Evolutionary conservation across 2,329 filamentous ascomycete genomes (phyloP).

Genomic region (Hypocreales sp.): DNA sequence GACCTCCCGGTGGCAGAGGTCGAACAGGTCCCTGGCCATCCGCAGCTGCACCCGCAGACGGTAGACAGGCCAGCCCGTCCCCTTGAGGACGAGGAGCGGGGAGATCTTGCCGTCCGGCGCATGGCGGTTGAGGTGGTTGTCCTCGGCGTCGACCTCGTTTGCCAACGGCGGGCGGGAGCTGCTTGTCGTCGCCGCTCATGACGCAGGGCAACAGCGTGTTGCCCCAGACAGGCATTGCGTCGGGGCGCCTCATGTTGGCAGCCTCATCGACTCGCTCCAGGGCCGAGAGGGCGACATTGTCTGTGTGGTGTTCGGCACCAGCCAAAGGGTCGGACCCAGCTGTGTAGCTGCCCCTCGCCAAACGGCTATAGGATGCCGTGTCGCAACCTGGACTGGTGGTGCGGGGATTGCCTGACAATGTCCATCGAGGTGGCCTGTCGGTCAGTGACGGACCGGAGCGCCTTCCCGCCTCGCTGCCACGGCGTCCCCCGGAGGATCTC

Average conservation of each 20-base stretch:
- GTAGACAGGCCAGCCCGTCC: slow-evolving; percentile 5
- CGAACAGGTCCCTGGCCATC: slow-evolving; percentile 8
- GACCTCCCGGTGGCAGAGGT: slow-evolving; percentile 4
- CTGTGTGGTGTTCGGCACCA: no score
- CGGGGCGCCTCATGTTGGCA: slow-evolving; percentile 8
- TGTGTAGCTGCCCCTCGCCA: no score
- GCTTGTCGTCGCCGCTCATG: slow-evolving; percentile 7
- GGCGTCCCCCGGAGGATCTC: no score
- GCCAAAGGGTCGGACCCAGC: slow-evolving; percentile 2
- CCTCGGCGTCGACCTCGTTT: background rate
- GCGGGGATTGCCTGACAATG: no score
- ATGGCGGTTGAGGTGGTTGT: slow-evolving; percentile 4
- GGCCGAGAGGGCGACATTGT: slow-evolving; percentile 9
- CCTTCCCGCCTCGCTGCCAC: no score
- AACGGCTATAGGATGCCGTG: no score
- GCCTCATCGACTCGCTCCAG: slow-evolving; percentile 11
- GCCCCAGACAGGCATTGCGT: slow-evolving; percentile 9
- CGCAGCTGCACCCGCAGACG: slow-evolving; percentile 8
- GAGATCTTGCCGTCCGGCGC: slow-evolving; percentile 4
- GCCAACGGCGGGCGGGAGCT: slow-evolving; percentile 3
- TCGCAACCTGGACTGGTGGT: no score
- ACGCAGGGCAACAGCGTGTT: slow-evolving; percentile 9
- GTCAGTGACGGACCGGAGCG: no score
- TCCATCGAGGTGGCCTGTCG: no score
- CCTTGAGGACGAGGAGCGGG: slow-evolving; percentile 4